Percentiles rank a stretch among this genome's conserved stretches.
phyloP scores from a whole-genome alignment of 495 filamentous ascomycete species.

The Tirmania nivea region DNA sequence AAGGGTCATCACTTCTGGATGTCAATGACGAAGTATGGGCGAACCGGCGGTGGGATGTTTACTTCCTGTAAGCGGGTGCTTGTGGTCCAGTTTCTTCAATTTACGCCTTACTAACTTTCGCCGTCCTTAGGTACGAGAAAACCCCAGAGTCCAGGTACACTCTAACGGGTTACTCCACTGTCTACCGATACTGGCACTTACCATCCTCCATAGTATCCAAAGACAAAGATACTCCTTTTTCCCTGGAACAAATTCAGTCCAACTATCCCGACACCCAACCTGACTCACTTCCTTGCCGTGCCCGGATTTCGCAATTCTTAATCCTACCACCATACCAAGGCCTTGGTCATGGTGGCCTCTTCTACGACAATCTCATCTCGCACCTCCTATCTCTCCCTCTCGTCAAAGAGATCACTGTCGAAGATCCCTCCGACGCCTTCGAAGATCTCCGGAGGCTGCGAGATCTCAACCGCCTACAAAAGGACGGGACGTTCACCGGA shows the following conservation, averaged over 20 bases:
- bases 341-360: slow-evolving; percentile 44
- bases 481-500: slow-evolving; percentile 28
- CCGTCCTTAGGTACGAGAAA: slow-evolving; percentile 35
- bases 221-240: neutral
- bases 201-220: slow-evolving; percentile 13
- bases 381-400: slow-evolving; percentile 38
- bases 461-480: slow-evolving; percentile 49
- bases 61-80: slow-evolving; percentile 28
- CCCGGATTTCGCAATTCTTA: slow-evolving; percentile 82
- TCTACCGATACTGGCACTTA: slow-evolving; percentile 61
- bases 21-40: slow-evolving; percentile 53
- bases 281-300: slow-evolving; percentile 28
- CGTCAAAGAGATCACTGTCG: slow-evolving; percentile 69
- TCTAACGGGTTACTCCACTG: slow-evolving; percentile 33
- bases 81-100: neutral
- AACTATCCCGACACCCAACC: neutral
- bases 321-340: slow-evolving; percentile 75
- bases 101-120: neutral
- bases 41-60: slow-evolving; percentile 67
- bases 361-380: slow-evolving; percentile 38
- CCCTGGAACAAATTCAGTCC: neutral
- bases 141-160: slow-evolving; percentile 20
- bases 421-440: slow-evolving; percentile 90
- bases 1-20: slow-evolving; percentile 55
- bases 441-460: slow-evolving; percentile 70